phyloP scores from a whole-genome alignment of 2,329 filamentous ascomycete genomes.

The Verticillium albo-atrum region DNA sequence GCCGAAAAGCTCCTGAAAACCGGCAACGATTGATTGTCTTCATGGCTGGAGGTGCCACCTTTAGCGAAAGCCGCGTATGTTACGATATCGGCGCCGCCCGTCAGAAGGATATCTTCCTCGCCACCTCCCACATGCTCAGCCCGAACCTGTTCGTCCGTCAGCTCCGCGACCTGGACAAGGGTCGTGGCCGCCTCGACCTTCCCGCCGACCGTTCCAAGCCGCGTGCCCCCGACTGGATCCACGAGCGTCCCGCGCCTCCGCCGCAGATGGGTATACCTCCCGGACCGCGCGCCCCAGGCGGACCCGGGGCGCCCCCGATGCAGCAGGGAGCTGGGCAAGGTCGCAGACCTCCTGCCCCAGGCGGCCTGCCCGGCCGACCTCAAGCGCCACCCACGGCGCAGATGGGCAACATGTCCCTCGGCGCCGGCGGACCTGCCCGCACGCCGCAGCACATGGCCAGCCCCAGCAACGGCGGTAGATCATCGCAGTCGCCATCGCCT shows the following conservation, averaged over 20 bases:
- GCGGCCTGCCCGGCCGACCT: constrained; percentile 30
- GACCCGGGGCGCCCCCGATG: constrained; percentile 7
- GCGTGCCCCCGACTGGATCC: constrained; percentile 81
- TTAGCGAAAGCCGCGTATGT: constrained; percentile 82
- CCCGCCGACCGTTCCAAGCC: constrained; percentile 75
- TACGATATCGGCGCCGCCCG: constrained; percentile 76
- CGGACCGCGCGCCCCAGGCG: constrained; percentile 20
- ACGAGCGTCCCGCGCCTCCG: constrained; percentile 63
- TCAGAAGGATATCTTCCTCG: constrained; percentile 79
- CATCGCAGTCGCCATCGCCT: constrained; percentile 15
- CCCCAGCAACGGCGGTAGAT: constrained; percentile 3
- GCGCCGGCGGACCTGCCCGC: constrained; percentile 27
- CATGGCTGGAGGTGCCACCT: constrained; percentile 92
- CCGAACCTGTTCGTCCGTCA: constrained; percentile 80
- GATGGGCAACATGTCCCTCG: constrained; percentile 51
- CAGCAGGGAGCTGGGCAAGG: constrained; percentile 7
- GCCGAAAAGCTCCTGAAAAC: constrained; percentile 69
- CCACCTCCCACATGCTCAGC: constrained; percentile 88
- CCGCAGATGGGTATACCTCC: constrained; percentile 30
- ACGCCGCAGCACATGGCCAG: constrained; percentile 17
- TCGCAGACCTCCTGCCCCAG: constrained; percentile 12
- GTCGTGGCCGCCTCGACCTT: constrained; percentile 72
- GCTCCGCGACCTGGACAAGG: constrained; percentile 71
- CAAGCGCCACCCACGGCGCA: constrained; percentile 45
- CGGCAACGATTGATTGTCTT: constrained; percentile 89